A percentile compares a stretch with the other conserved stretches of the same genome.
Conservation (phyloP, 2,329 filamentous ascomycete species). For the Talaromyces sp. region DNA sequence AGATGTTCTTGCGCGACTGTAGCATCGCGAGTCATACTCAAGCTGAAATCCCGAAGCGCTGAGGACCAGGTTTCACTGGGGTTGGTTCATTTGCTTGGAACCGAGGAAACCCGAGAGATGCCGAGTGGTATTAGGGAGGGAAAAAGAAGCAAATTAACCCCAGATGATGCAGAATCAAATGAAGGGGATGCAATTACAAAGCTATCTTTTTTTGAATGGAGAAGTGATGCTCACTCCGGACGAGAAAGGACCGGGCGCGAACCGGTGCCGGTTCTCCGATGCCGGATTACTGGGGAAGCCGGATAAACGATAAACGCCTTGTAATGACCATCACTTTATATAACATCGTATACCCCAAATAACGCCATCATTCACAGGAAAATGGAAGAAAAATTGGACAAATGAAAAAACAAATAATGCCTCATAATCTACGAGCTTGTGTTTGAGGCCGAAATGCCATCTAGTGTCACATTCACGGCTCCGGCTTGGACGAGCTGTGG, state of each 20-base stretch:
- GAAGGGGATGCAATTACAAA: slow-evolving; percentile 21
- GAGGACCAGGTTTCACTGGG: not conserved
- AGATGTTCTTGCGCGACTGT: slow-evolving; percentile 28
- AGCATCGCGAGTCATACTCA: slow-evolving; percentile 36
- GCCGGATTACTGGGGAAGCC: slow-evolving; percentile 22
- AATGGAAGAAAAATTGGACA: not conserved
- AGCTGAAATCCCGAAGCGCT: not conserved
- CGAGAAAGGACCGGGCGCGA: slow-evolving; percentile 30
- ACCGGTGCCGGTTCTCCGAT: slow-evolving; percentile 28
- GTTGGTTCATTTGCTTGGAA: not conserved
- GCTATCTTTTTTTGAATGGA: slow-evolving; percentile 6
- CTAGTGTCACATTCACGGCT: slow-evolving; percentile 81
- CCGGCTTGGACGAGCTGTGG: slow-evolving; percentile 85
- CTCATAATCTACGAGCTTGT: slow-evolving; percentile 3
- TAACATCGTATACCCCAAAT: not conserved
- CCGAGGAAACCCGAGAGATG: not conserved
- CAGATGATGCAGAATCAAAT: slow-evolving; percentile 12
- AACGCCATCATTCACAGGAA: slow-evolving; percentile 16
- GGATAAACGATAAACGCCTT: slow-evolving; percentile 9
- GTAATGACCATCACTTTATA: not conserved
- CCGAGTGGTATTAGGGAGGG: not conserved
- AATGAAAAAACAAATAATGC: slow-evolving; percentile 1
- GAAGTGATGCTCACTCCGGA: slow-evolving; percentile 16
- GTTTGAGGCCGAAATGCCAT: slow-evolving; percentile 69
- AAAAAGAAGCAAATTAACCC: not conserved